Conservation (phyloP, 495 filamentous ascomycete genomes). For the Hypomontagnella submonticulosa region DNA sequence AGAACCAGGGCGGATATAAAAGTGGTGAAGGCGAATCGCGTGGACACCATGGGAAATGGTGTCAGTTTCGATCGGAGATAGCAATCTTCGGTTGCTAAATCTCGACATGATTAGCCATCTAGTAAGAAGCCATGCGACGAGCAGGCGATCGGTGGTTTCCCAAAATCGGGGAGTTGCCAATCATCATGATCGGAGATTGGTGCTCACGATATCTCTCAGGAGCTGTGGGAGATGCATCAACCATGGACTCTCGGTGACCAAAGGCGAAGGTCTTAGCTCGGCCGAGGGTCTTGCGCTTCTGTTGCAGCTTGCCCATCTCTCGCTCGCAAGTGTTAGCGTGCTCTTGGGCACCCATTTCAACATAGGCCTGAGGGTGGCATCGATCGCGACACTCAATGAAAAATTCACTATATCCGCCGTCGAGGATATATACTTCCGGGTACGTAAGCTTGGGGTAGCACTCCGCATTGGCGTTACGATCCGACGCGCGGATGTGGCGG, state of each 20-base stretch:
- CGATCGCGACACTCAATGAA: constrained; percentile 78
- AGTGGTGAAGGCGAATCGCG: background rate
- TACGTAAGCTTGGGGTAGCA: constrained; percentile 89
- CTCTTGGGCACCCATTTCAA: constrained; percentile 91
- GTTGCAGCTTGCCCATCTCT: constrained; percentile 85
- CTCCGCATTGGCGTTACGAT: constrained; percentile 83
- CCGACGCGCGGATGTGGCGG: constrained; percentile 84
- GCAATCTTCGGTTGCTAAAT: constrained; percentile 8
- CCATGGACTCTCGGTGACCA: constrained; percentile 68
- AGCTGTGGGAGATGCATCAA: constrained; percentile 85
- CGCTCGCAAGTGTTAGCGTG: constrained; percentile 92
- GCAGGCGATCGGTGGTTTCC: constrained; percentile 64
- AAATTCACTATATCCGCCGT: constrained; percentile 95
- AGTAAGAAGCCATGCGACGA: constrained; percentile 81
- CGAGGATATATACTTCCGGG: constrained; percentile 95
- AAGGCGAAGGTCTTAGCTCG: constrained; percentile 96
- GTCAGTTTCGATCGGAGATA: constrained; percentile 13
- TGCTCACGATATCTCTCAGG: constrained; percentile 62
- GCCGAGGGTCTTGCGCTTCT: constrained; percentile 81
- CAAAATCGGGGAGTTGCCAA: constrained; percentile 62
- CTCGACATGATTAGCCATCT: constrained; percentile 30
- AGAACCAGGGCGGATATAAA: constrained; percentile 21
- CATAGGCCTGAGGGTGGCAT: constrained; percentile 93
- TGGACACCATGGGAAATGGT: background rate
- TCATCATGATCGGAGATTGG: constrained; percentile 60